These are phyloP conservation scores for Penicillium goetzii DNA, from an alignment of 495 filamentous ascomycete species.

Conservation along the genomic window DNA sequence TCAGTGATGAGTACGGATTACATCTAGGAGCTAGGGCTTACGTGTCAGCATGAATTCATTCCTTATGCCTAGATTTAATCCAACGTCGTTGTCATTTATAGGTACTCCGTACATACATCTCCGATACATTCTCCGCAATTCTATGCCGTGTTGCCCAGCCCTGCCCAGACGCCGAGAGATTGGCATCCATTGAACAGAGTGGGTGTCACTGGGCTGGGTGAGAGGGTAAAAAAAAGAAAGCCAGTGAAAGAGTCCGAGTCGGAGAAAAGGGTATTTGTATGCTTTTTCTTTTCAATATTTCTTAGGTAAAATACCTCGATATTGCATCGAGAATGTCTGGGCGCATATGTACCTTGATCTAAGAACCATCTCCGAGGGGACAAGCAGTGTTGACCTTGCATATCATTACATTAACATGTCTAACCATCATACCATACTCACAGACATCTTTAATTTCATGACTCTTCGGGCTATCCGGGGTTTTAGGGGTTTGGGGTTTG, in stretches of 20 bases:
- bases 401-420: background rate
- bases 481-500: background rate
- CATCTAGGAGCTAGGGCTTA: background rate
- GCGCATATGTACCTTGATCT: slow-evolving; percentile 5
- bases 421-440: background rate
- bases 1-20: background rate
- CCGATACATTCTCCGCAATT: background rate
- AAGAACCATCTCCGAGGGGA: background rate
- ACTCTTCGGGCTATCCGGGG: background rate
- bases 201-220: too few relatives aligned
- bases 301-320: slow-evolving; percentile 27
- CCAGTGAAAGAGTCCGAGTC: background rate
- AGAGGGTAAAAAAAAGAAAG: slow-evolving; percentile 17
- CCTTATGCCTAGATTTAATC: background rate
- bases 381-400: background rate
- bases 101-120: background rate
- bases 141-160: slow-evolving; percentile 27
- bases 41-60: background rate
- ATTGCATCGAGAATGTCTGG: background rate
- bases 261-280: slow-evolving; percentile 4
- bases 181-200: slow-evolving; percentile 30
- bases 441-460: background rate
- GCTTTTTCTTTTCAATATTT: slow-evolving; percentile 23
- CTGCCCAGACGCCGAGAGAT: slow-evolving; percentile 42
- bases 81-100: background rate